Conservation (phyloP, 202 grass and related monocot genomes). For the Zizania palustris region DNA sequence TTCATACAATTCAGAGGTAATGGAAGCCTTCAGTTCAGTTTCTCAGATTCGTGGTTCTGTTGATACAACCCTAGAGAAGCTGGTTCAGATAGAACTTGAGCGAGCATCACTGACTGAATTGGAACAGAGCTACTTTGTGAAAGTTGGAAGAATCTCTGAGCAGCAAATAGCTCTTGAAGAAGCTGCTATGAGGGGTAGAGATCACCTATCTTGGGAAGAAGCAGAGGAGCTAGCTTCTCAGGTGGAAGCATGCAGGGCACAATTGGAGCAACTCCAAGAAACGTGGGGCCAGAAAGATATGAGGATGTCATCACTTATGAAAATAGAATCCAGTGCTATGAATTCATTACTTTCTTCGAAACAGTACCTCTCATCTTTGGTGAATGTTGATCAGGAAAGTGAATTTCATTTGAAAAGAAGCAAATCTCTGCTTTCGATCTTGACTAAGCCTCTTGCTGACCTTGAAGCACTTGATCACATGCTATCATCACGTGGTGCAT, state of each 20-base stretch:
- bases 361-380: constrained; percentile 68
- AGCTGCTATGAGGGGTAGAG: constrained; percentile 77
- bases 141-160: constrained; percentile 86
- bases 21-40: constrained; percentile 72
- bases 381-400: constrained; percentile 66
- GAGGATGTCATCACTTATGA: constrained; percentile 68
- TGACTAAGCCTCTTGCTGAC: constrained; percentile 72
- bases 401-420: constrained; percentile 63
- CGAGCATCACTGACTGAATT: constrained; percentile 77
- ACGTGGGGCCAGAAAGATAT: constrained; percentile 93
- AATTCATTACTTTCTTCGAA: constrained; percentile 78
- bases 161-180: constrained; percentile 85
- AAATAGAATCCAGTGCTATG: constrained; percentile 71
- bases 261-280: constrained; percentile 87
- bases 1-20: constrained; percentile 79
- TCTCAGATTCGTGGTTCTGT: constrained; percentile 81
- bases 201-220: constrained; percentile 99
- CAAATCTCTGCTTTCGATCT: constrained; percentile 68
- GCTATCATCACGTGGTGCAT: constrained; percentile 44
- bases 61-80: constrained; percentile 78
- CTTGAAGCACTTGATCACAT: constrained; percentile 75
- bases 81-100: constrained; percentile 86
- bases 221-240: constrained; percentile 95
- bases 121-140: constrained; percentile 82
- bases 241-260: constrained; percentile 87